A percentile compares a stretch with the other conserved stretches of the same genome.
Evolutionary conservation across 306 rosid species (phyloP).

Genomic region (Prunus mume): DNA sequence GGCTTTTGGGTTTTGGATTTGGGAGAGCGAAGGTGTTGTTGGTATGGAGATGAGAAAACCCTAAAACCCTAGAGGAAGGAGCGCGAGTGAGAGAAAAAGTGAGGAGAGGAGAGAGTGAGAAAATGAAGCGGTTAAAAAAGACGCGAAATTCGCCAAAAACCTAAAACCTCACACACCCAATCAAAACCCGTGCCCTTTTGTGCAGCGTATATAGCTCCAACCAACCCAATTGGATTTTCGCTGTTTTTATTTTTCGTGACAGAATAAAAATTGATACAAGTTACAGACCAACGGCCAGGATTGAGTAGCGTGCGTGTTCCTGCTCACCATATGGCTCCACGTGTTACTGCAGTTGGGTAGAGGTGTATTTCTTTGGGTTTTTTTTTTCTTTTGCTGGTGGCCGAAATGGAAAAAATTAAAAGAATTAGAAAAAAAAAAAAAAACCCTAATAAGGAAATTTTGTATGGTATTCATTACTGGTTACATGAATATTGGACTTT

Average conservation of each 20-base stretch:
- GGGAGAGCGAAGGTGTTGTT: neutral
- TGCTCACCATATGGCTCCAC: neutral
- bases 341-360: neutral
- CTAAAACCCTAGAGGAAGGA: conserved; percentile 57
- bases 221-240: neutral
- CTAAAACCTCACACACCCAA: neutral
- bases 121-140: neutral
- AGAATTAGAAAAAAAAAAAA: too few relatives aligned
- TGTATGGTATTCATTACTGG: too few relatives aligned
- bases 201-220: too few relatives aligned
- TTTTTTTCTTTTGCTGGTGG: too few relatives aligned
- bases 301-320: neutral
- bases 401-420: too few relatives aligned
- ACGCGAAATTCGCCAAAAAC: neutral
- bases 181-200: neutral
- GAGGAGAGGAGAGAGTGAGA: neutral
- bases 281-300: neutral
- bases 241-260: neutral
- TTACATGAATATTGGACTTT: too few relatives aligned
- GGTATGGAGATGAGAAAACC: conserved; percentile 25
- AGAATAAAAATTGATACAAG: neutral
- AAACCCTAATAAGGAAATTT: too few relatives aligned
- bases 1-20: conserved; percentile 22
- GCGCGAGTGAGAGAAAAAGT: neutral
- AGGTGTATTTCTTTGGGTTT: too few relatives aligned